Percentiles rank a stretch among this genome's conserved stretches.
Evolutionary conservation across 2,329 filamentous ascomycete genomes (phyloP).

Genomic region (Colletotrichum salicis): DNA sequence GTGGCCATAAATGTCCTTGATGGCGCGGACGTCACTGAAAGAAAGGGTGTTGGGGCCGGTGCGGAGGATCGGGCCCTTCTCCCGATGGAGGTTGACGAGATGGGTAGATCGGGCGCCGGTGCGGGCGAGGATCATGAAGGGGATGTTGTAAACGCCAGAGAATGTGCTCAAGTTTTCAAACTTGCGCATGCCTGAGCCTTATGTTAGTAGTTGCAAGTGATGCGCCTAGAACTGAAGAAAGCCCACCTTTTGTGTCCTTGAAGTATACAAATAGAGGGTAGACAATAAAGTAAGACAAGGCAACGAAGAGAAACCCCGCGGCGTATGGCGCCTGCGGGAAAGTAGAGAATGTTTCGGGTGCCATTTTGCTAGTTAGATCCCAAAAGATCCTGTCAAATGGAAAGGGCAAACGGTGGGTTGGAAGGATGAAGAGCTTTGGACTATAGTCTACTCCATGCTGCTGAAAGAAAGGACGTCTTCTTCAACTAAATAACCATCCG

Average conservation of each 20-base stretch:
- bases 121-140: slow-evolving; percentile 58
- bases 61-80: slow-evolving; percentile 53
- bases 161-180: slow-evolving; percentile 56
- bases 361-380: slow-evolving; percentile 4
- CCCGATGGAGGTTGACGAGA: slow-evolving; percentile 55
- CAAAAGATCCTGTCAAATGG: background rate
- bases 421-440: background rate
- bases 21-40: slow-evolving; percentile 52
- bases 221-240: background rate
- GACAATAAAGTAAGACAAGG: slow-evolving; percentile 48
- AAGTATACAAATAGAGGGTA: slow-evolving; percentile 55
- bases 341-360: slow-evolving; percentile 2
- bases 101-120: slow-evolving; percentile 54
- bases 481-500: slow-evolving; percentile 19
- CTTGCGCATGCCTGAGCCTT: slow-evolving; percentile 50
- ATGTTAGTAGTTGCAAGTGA: too few relatives aligned
- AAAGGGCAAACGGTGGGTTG: background rate
- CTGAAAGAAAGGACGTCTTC: background rate
- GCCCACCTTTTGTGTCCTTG: slow-evolving; percentile 53
- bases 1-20: slow-evolving; percentile 62
- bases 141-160: slow-evolving; percentile 56
- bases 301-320: slow-evolving; percentile 33
- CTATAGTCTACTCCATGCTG: background rate
- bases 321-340: slow-evolving; percentile 13
- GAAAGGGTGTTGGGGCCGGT: slow-evolving; percentile 57